Conservation (phyloP, 371 early-diverging fungal species). For the Mortierella sp. region DNA sequence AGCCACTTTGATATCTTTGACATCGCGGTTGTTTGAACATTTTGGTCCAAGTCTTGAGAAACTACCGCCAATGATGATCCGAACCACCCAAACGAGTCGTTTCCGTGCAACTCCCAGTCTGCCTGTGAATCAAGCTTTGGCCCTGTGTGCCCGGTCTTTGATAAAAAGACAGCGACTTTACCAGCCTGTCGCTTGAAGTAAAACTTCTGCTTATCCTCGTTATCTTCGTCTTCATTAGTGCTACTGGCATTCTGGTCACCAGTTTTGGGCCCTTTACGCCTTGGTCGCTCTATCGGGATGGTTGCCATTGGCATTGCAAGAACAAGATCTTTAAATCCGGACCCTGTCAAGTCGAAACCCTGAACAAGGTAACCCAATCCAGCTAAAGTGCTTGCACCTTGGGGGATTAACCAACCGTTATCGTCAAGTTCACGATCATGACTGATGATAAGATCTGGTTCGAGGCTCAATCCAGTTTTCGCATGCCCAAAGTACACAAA, state of each 20-base stretch:
- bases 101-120: slow-evolving; percentile 43
- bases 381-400: slow-evolving; percentile 17
- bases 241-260: neutral
- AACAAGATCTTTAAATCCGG: slow-evolving; percentile 73
- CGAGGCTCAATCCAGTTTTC: slow-evolving; percentile 55
- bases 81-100: slow-evolving; percentile 37
- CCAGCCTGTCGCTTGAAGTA: slow-evolving; percentile 30
- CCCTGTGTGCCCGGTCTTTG: slow-evolving; percentile 11
- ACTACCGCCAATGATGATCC: slow-evolving; percentile 30
- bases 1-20: too few species aligned
- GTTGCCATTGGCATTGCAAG: slow-evolving; percentile 73
- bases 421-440: slow-evolving; percentile 32
- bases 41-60: neutral
- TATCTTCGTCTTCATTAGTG: slow-evolving; percentile 2
- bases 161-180: slow-evolving; percentile 29
- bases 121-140: slow-evolving; percentile 24
- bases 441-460: slow-evolving; percentile 58
- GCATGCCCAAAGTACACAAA: slow-evolving; percentile 77
- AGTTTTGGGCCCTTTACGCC: neutral
- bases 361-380: slow-evolving; percentile 68
- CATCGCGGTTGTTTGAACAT: neutral
- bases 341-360: slow-evolving; percentile 73
- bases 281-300: neutral
- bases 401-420: slow-evolving; percentile 21
- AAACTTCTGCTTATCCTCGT: neutral